Evolutionary conservation across 2,329 filamentous ascomycete genomes (phyloP), one percentile per base, ranked within the genome.

Genomic region (Sporothrix globosa): DNA sequence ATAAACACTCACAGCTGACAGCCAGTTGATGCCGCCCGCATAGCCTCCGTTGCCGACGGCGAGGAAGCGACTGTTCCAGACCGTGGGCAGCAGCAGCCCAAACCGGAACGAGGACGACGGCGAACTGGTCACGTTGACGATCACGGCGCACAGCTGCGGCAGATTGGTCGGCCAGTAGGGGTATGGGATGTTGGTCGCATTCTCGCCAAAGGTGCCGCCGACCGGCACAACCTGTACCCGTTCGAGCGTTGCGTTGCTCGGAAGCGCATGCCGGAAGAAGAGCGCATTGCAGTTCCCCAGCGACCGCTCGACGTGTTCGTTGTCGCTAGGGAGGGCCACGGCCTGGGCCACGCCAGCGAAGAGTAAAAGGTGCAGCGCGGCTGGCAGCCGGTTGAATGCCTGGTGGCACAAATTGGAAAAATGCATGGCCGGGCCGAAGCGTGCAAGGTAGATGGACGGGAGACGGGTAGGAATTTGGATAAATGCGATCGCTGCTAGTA

Each of bases 21-120:
- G 74, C 74, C 77, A 78, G 72, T 79, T 79, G 73, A 79, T 78
- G 34, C 77, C 77, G 19, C 79, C 79, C 0, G 72, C 75, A 61
- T 77, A 77, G 19, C 75, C 79, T 19, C 76, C 77, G 58, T 79
- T 79, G 11, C 79, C 79, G 0, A 75, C 75, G 2, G 77, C 74
- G 30, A 80, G 74, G 67, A 80, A 75, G 14, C 77, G 74, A 7
- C 71, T 70, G 54, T 78, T 79, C 79, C 79, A 81, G 14, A 73
- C 52, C 1, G 71, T 70, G 0, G 79, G 72, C 4, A 80, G 73
- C 65, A 81, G 78, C 10, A 81, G 60, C 5, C 77, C 78, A 50
- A 80, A 76, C 10, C 74, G 76, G 73, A 74, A 80, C 13, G 74
- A 76, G 1, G 77, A 78, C 7, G 70, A 72, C 1, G 75, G 71